Evolutionary conservation across 1,139 yeast species (phyloP), one percentile per base, ranked within the genome.

Genomic region (Kurtzmaniella quercitrusa): DNA sequence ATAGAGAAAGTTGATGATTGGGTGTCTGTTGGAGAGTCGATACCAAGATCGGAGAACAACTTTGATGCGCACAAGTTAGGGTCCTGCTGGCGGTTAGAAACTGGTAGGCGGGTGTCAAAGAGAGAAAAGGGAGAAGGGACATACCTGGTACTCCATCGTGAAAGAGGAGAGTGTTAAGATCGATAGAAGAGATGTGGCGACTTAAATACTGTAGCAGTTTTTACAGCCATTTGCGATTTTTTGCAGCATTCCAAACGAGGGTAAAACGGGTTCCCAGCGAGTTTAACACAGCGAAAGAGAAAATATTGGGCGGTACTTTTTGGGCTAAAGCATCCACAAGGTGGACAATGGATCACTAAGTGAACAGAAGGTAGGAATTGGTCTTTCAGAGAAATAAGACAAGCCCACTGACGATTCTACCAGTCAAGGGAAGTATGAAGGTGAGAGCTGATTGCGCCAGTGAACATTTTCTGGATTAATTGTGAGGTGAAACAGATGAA

Each of bases 31-130:
- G 24, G 39, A 12, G 43, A 37, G n/a, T 41, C 40, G 36, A 39
- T 19, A 41, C 41, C 47, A 24, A 44, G 37, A 23, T 37, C 42
- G 14, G 39, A 24, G 15, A 37, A 25, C 19, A 44, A 15, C 18
- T 43, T 42, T 15, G 41, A 40, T 12, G 38, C 37, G 21, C 29
- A 40, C 18, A 43, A 31, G 25, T 37, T 39, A 31, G 45, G 12
- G 19, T 41, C 45, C n/a, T 37, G 18, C 37, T 43, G 8, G 10
- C 24, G 15, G 23, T 21, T 21, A 21, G 23, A 21, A 21, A 8
- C 8, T 21, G 23, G n/a, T n/a, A n/a, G n/a, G n/a, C n/a, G n/a
- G n/a, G n/a, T n/a, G n/a, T n/a, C n/a, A 21, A 8, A 21, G 8
- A 21, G 23, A 21, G 23, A 21, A 21, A 5, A 21, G 8, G 8